Percentiles rank a stretch among this genome's conserved stretches.
phyloP scores from a whole-genome alignment of 306 rosid species.

The Fagus crenata region DNA sequence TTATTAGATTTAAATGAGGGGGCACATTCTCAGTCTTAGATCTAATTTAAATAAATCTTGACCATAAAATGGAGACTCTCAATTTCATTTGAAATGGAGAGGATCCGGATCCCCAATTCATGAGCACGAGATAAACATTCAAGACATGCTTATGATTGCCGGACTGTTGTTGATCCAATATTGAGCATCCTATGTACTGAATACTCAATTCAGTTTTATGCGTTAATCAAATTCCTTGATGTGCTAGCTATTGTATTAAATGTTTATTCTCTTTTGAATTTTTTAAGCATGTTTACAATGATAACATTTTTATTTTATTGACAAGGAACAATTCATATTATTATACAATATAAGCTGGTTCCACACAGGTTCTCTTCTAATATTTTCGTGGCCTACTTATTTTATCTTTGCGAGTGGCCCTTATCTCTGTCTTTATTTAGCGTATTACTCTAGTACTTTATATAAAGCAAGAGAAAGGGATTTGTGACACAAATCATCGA shows the following conservation, averaged over 20 bases:
- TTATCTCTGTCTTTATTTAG: slow-evolving; percentile 27
- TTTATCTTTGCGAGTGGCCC: slow-evolving; percentile 20
- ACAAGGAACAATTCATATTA: neutral
- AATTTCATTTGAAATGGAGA: no score
- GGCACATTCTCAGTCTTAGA: no score
- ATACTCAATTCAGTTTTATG: neutral
- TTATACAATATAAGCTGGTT: neutral
- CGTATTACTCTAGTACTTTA: slow-evolving; percentile 5
- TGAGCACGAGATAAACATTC: no score
- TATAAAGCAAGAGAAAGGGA: slow-evolving; percentile 6
- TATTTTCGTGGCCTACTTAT: neutral
- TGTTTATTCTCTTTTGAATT: neutral
- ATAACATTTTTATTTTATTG: neutral
- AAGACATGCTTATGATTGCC: neutral
- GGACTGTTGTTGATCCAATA: neutral
- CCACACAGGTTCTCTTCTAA: neutral
- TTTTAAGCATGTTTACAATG: neutral
- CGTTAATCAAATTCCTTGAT: neutral
- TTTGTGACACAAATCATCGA: slow-evolving; percentile 18
- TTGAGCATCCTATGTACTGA: neutral
- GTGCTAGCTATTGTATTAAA: neutral
- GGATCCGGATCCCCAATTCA: no score
- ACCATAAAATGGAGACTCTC: no score
- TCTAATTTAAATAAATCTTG: no score
- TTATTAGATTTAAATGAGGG: no score